Conservation (phyloP, 371 early-diverging fungal species). For the Mortierella polycephala region DNA sequence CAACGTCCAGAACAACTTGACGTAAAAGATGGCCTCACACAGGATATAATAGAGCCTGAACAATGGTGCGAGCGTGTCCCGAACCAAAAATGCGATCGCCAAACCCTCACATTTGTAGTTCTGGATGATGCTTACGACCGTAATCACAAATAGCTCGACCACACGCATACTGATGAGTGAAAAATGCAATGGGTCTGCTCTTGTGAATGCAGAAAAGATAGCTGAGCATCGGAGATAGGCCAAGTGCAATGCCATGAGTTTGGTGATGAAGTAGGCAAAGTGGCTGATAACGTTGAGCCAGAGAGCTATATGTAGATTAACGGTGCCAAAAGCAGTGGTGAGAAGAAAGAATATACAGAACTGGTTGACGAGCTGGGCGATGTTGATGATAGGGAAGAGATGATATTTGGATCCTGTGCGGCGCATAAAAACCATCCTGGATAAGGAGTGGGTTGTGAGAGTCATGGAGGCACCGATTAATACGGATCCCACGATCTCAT, state of each 20-base stretch:
- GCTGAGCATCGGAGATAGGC: slow-evolving; percentile 47
- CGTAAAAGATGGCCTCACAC: slow-evolving; percentile 43
- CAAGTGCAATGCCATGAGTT: slow-evolving; percentile 39
- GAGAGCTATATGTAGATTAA: slow-evolving; percentile 19
- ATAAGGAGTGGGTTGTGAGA: slow-evolving; percentile 36
- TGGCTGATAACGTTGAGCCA: slow-evolving; percentile 39
- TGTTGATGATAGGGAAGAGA: slow-evolving; percentile 50
- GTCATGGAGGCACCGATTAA: slow-evolving; percentile 38
- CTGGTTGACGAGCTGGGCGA: slow-evolving; percentile 37
- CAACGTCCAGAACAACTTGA: slow-evolving; percentile 34
- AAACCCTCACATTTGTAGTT: slow-evolving; percentile 18
- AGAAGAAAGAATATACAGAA: slow-evolving; percentile 32
- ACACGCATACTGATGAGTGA: slow-evolving; percentile 22
- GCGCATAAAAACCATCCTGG: slow-evolving; percentile 39
- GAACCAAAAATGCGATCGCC: slow-evolving; percentile 29
- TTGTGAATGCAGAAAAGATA: slow-evolving; percentile 26
- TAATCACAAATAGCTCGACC: slow-evolving; percentile 26
- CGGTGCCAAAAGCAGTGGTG: slow-evolving; percentile 10
- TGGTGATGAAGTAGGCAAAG: slow-evolving; percentile 35
- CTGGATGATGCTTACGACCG: slow-evolving; percentile 23
- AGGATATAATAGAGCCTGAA: slow-evolving; percentile 39
- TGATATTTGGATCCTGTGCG: slow-evolving; percentile 33
- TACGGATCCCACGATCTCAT: slow-evolving; percentile 33
- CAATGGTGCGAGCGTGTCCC: slow-evolving; percentile 31
- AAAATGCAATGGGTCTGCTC: slow-evolving; percentile 18